Conservation (phyloP, 164 flowering plant genomes). For the Magnolia kwangsiensis region DNA sequence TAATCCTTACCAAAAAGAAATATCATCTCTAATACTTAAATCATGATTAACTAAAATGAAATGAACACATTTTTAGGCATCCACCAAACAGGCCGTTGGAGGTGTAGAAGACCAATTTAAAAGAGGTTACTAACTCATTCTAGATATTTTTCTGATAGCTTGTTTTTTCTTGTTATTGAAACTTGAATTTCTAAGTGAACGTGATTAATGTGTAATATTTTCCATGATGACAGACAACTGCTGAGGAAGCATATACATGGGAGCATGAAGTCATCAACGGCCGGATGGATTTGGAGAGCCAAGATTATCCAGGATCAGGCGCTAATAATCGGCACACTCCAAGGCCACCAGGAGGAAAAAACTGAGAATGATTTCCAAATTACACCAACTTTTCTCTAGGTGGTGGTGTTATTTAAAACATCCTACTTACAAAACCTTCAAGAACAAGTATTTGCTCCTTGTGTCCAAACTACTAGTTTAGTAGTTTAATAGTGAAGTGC, state of each 20-base stretch:
- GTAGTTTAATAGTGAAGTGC: background rate
- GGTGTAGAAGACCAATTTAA: too few species aligned
- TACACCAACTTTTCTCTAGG: background rate
- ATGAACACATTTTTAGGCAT: too few species aligned
- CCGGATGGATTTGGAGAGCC: constrained; percentile 41
- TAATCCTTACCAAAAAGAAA: too few species aligned
- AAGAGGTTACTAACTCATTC: too few species aligned
- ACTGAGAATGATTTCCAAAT: background rate
- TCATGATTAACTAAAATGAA: too few species aligned
- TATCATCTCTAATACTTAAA: too few species aligned
- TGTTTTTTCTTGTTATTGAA: too few species aligned
- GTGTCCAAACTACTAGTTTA: background rate
- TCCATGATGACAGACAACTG: constrained; percentile 13
- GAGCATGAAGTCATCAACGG: constrained; percentile 6
- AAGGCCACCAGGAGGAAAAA: background rate
- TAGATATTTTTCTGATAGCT: too few species aligned
- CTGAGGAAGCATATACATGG: constrained; percentile 14
- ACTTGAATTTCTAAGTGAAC: too few species aligned
- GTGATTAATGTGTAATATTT: background rate
- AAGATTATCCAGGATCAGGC: constrained; percentile 66
- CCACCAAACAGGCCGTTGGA: too few species aligned
- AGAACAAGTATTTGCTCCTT: background rate
- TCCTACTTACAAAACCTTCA: background rate
- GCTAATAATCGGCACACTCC: constrained; percentile 45
- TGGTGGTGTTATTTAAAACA: background rate